Conservation (phyloP, 2,329 filamentous ascomycete genomes). For the Fusarium algeriense region DNA sequence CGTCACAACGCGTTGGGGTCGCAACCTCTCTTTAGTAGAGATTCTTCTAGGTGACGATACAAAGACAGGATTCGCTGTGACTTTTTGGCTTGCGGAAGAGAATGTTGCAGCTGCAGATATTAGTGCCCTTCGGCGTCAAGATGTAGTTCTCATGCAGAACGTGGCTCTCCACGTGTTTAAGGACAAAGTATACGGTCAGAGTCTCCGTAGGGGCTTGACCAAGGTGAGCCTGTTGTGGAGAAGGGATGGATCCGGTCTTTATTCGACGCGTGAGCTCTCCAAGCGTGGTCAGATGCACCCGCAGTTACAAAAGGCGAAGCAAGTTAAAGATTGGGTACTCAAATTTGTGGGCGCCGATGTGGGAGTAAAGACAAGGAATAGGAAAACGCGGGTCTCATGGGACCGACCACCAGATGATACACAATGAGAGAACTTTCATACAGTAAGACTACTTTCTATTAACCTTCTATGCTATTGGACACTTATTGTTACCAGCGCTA, state of each 20-base stretch:
- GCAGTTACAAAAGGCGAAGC: slow-evolving; percentile 72
- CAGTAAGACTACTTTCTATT: slow-evolving; percentile 1
- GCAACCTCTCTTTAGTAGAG: slow-evolving; percentile 76
- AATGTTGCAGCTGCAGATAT: slow-evolving; percentile 51
- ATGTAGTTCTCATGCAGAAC: slow-evolving; percentile 84
- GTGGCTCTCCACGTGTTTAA: slow-evolving; percentile 82
- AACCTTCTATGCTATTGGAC: slow-evolving; percentile 20
- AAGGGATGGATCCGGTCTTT: slow-evolving; percentile 66
- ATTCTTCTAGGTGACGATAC: slow-evolving; percentile 89
- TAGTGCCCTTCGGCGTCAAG: slow-evolving; percentile 71
- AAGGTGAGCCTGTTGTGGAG: slow-evolving; percentile 74
- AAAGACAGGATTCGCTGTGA: slow-evolving; percentile 81
- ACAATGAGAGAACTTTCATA: slow-evolving; percentile 45
- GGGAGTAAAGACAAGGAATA: slow-evolving; percentile 25
- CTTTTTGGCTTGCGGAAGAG: slow-evolving; percentile 78
- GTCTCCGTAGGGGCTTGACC: slow-evolving; percentile 77
- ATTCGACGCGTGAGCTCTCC: slow-evolving; percentile 64
- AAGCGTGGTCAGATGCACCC: slow-evolving; percentile 53
- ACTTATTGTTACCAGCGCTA: slow-evolving; percentile 26
- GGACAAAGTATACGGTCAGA: slow-evolving; percentile 86
- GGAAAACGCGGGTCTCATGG: slow-evolving; percentile 49
- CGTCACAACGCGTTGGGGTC: slow-evolving; percentile 75
- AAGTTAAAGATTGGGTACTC: slow-evolving; percentile 81
- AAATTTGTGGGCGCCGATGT: slow-evolving; percentile 70
- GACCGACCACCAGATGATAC: slow-evolving; percentile 58